Evolutionary conservation across 139 green algal genomes (phyloP).

Genomic region (Ettlia oleoabundans): DNA sequence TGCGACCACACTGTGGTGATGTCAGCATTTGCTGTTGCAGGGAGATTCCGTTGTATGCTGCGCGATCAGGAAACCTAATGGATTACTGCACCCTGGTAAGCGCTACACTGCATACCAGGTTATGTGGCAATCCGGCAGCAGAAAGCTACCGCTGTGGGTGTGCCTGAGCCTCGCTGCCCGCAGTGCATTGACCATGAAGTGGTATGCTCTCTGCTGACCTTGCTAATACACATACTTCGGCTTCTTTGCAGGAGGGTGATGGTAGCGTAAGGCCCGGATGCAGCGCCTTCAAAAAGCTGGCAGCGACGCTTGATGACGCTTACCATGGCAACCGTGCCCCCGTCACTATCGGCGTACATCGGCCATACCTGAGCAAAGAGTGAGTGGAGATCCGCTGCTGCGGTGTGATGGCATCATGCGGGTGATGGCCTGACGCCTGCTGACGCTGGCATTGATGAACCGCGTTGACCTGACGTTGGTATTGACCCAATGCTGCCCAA

Average conservation of each 20-base stretch:
- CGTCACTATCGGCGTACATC: background rate
- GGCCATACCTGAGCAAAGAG: background rate
- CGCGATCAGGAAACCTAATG: background rate
- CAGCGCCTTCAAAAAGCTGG: background rate
- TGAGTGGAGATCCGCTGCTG: background rate
- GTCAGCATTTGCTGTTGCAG: background rate
- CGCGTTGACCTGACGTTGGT: no score
- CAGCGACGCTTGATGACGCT: conserved; percentile 5
- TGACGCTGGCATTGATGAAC: no score
- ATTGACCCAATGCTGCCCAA: no score
- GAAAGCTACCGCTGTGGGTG: no score
- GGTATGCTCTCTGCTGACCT: no score
- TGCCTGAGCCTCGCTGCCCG: no score
- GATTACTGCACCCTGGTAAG: conserved; percentile 19
- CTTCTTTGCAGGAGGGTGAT: background rate
- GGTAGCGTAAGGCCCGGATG: background rate
- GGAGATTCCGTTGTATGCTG: conserved; percentile 11
- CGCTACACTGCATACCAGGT: no score
- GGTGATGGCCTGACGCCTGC: no score
- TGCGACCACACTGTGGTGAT: background rate
- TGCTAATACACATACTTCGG: no score
- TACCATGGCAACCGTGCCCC: conserved; percentile 8
- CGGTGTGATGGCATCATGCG: background rate
- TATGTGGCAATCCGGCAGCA: no score
- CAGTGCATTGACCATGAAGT: no score